Evolutionary conservation across 768 basidiomycete genomes (phyloP).

Genomic region (Mycena venus): DNA sequence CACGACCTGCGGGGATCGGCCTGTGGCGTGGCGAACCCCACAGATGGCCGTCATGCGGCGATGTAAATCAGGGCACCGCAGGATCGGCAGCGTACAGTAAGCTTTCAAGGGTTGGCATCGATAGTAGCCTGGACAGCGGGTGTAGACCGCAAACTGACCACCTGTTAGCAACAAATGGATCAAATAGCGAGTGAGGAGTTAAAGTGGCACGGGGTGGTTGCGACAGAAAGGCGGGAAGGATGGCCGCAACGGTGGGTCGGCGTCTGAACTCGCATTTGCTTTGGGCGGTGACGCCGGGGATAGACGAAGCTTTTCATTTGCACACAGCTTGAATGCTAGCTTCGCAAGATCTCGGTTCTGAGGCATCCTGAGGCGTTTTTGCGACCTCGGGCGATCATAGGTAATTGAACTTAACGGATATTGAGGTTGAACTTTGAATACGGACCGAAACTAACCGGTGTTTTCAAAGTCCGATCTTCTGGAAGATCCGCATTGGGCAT

Average conservation of each 20-base stretch:
- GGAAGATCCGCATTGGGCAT: slow-evolving; percentile 19
- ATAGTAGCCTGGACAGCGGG: background rate
- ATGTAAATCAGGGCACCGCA: background rate
- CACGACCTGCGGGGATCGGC: background rate
- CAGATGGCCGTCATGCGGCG: background rate
- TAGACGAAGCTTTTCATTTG: background rate
- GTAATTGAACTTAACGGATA: background rate
- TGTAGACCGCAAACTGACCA: background rate
- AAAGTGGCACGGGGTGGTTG: slow-evolving; percentile 7
- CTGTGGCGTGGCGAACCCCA: background rate
- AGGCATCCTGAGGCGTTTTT: slow-evolving; percentile 26
- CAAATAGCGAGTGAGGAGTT: background rate
- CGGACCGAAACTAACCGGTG: background rate
- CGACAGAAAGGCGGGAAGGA: background rate
- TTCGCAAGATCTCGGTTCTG: slow-evolving; percentile 4
- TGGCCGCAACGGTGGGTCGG: background rate
- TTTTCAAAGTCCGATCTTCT: slow-evolving; percentile 15
- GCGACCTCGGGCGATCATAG: background rate
- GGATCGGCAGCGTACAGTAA: slow-evolving; percentile 18
- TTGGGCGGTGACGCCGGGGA: background rate
- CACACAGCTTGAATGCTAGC: background rate
- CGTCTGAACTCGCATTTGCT: too few species aligned
- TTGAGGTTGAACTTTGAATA: slow-evolving; percentile 3
- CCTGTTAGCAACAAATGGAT: background rate
- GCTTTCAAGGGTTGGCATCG: slow-evolving; percentile 21